These are phyloP conservation scores for Torrubiellomyces zombiae DNA, from an alignment of 2,329 filamentous ascomycete species.

Conservation along the genomic window DNA sequence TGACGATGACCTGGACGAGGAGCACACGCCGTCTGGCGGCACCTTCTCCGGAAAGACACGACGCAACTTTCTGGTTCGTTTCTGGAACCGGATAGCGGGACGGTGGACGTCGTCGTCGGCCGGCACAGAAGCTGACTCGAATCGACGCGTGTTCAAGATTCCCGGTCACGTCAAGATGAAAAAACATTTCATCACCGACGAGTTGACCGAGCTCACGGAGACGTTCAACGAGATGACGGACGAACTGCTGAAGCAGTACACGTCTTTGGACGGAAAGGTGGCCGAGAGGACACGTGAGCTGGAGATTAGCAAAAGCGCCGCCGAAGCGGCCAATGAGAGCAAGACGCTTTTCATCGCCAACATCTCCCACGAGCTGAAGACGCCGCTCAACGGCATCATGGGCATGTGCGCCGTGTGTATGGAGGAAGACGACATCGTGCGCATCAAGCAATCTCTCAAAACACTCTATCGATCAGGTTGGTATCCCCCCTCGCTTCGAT, in stretches of 20 bases:
- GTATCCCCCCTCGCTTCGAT: too few relatives aligned
- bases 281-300: slow-evolving; percentile 68
- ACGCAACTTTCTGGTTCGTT: slow-evolving; percentile 18
- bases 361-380: slow-evolving; percentile 76
- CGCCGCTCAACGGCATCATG: slow-evolving; percentile 85
- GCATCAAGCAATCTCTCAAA: slow-evolving; percentile 68
- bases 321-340: slow-evolving; percentile 88
- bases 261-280: slow-evolving; percentile 69
- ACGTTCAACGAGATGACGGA: slow-evolving; percentile 94
- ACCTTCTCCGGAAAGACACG: slow-evolving; percentile 21
- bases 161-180: slow-evolving; percentile 65
- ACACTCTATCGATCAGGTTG: slow-evolving; percentile 53
- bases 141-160: slow-evolving; percentile 57
- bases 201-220: slow-evolving; percentile 63
- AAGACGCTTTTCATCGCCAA: slow-evolving; percentile 98
- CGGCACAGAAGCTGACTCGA: slow-evolving; percentile 16
- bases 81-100: too few relatives aligned
- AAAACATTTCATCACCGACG: slow-evolving; percentile 64
- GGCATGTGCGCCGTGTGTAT: slow-evolving; percentile 90
- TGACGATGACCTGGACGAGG: slow-evolving; percentile 28
- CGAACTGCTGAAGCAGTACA: slow-evolving; percentile 75
- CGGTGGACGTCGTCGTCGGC: slow-evolving; percentile 10
- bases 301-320: slow-evolving; percentile 78
- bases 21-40: slow-evolving; percentile 21
- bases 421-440: slow-evolving; percentile 66